Base-by-base conservation (phyloP, 2,329 filamentous ascomycete species). In the Aureobasidium sp. region DNA sequence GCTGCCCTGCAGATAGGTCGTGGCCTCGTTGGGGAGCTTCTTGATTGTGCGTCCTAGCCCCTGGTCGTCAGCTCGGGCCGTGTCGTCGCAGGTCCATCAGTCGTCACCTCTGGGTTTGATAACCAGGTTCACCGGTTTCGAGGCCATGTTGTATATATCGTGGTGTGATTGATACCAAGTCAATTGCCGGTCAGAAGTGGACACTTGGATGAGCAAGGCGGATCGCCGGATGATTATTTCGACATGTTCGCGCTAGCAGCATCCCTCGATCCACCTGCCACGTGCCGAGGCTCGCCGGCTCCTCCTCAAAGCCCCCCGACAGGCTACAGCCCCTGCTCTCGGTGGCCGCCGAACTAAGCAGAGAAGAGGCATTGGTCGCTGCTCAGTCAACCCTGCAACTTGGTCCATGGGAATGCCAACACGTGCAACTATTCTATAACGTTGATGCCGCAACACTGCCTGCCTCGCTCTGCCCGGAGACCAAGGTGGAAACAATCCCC, bases 1-100 rank as follows among this genome's bases (percentile, higher is more conserved):
- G 35, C 78, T 77, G 59, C 78, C 79, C 67, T 79, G 74, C 57
- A 78, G 70, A 60, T 77, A 72, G 61, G 85, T 74, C 57, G 74
- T 78, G 63, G 83, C 74, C 57, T 81, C 76, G 66, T 80, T 78
- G 13, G 84, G 84, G 38, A 87, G 79, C 62, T 78, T 79, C 64
- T 78, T 78, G 69, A 87, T 84, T 62, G 82, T 82, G 69, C 82
- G 84, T 69, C 84, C 84, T 85, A 40, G 29, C 33, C 33, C 38
- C 51, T 37, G 37, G 55, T 57, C 31, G 55, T 58, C 55, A 58
- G 55, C 55, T 38, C 17, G 15, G 19, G 55, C 40, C 29, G n/a
- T 37, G 8, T 46, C 17, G 37, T 27, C 19, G 38, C n/a, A 50
- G 19, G 29, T 4, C 27, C 9, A 33, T 40, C 25, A 29, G 7